phyloP scores from a whole-genome alignment of 768 basidiomycete species.

The Auricularia auricula-judae region DNA sequence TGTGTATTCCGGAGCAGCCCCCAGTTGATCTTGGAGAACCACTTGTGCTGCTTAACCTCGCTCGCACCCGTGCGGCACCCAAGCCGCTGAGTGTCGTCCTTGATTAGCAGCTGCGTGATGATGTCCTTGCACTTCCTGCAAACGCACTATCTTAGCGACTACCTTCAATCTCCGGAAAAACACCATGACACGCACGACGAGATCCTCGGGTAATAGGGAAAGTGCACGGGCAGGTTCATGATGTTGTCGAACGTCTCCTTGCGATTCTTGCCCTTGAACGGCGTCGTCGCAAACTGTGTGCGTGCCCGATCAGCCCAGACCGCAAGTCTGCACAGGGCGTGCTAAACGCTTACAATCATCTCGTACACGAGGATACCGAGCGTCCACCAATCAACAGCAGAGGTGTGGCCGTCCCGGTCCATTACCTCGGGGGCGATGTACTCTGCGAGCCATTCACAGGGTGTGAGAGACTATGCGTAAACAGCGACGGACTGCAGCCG shows the following conservation, averaged over 20 bases:
- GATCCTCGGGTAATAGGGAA: conserved; percentile 76
- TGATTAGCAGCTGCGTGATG: conserved; percentile 78
- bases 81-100: conserved; percentile 77
- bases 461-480: conserved; percentile 6
- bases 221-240: conserved; percentile 71
- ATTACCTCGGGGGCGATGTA: conserved; percentile 99
- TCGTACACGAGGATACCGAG: conserved; percentile 97
- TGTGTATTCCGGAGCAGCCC: conserved; percentile 84
- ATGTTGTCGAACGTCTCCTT: conserved; percentile 96
- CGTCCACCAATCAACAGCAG: conserved; percentile 99
- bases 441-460: conserved; percentile 37
- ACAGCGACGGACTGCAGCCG: conserved; percentile 2
- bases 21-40: conserved; percentile 97
- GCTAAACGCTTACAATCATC: conserved; percentile 72
- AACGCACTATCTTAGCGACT: conserved; percentile 6
- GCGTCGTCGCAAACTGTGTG: conserved; percentile 93
- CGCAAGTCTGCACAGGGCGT: not conserved
- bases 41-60: conserved; percentile 97
- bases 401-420: conserved; percentile 90
- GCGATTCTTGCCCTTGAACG: conserved; percentile 93
- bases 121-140: conserved; percentile 79
- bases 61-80: conserved; percentile 93
- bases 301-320: conserved; percentile 10
- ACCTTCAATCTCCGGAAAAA: conserved; percentile 9
- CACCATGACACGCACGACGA: conserved; percentile 40